Conservation (phyloP, 805 yeast species). For the Pichia rugopelliculosa region DNA sequence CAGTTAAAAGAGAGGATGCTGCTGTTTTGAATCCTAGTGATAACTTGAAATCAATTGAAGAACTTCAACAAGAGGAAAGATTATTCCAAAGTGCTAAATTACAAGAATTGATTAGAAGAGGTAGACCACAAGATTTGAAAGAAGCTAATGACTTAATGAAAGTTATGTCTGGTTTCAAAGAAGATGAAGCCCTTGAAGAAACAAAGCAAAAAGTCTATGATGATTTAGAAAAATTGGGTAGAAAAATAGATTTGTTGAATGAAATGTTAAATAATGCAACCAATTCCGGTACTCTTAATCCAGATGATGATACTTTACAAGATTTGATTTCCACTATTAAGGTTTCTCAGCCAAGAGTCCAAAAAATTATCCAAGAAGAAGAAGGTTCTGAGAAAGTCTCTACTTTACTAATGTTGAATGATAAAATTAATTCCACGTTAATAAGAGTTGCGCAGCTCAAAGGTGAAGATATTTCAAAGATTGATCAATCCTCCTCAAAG, state of each 20-base stretch:
- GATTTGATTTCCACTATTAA: constrained; percentile 77
- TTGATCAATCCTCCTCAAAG: constrained; percentile 28
- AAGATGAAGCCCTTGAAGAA: constrained; percentile 62
- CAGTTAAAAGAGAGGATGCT: constrained; percentile 79
- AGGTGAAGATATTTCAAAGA: constrained; percentile 50
- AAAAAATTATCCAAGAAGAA: constrained; percentile 77
- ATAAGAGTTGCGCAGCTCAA: constrained; percentile 60
- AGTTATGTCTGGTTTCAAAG: constrained; percentile 95
- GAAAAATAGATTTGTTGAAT: constrained; percentile 79
- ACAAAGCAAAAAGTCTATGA: constrained; percentile 74
- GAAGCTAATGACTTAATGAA: constrained; percentile 98
- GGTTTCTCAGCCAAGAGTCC: constrained; percentile 79
- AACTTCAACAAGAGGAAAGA: constrained; percentile 86
- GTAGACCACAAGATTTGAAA: constrained; percentile 88
- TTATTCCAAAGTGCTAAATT: constrained; percentile 90
- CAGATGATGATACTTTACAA: constrained; percentile 59
- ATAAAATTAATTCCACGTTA: constrained; percentile 61
- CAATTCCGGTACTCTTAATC: constrained; percentile 33
- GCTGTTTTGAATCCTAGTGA: constrained; percentile 91
- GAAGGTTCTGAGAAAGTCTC: constrained; percentile 59
- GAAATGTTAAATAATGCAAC: constrained; percentile 68
- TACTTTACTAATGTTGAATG: constrained; percentile 63
- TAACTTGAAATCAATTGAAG: constrained; percentile 78
- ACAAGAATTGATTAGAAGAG: constrained; percentile 91
- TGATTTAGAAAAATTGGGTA: constrained; percentile 73